These are phyloP conservation scores for Fusarium subglutinans DNA, from an alignment of 2,329 filamentous ascomycete species.

Conservation along the genomic window DNA sequence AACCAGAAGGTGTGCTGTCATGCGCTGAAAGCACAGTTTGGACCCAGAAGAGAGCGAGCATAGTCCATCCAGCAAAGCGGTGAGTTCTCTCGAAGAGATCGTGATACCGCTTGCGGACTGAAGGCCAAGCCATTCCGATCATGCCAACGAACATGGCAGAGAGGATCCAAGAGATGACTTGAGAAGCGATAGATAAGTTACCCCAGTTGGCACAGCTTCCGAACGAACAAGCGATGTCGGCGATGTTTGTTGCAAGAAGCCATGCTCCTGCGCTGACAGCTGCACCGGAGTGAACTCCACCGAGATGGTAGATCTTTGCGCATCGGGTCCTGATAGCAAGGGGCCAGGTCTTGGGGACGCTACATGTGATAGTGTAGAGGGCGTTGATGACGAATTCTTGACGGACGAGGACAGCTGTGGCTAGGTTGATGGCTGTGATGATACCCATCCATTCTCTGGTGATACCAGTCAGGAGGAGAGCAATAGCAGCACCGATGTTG, in stretches of 20 bases:
- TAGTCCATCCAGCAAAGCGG: constrained; percentile 75
- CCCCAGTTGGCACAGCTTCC: constrained; percentile 36
- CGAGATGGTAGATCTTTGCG: constrained; percentile 62
- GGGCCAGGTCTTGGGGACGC: constrained; percentile 57
- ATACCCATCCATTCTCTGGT: constrained; percentile 51
- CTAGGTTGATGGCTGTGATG: constrained; percentile 59
- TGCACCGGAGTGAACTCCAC: constrained; percentile 60
- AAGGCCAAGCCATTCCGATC: constrained; percentile 69
- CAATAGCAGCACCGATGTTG: constrained; percentile 60
- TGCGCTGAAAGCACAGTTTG: constrained; percentile 65
- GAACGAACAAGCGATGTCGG: constrained; percentile 33
- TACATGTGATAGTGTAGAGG: constrained; percentile 58
- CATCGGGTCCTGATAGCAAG: constrained; percentile 56
- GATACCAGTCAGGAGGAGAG: constrained; percentile 50
- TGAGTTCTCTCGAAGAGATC: constrained; percentile 76
- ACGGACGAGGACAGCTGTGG: constrained; percentile 59
- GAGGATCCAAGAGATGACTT: constrained; percentile 66
- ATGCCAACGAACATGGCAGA: constrained; percentile 67
- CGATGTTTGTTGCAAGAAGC: constrained; percentile 54
- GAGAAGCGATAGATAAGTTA: constrained; percentile 49
- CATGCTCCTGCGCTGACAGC: constrained; percentile 59
- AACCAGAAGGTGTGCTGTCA: constrained; percentile 48
- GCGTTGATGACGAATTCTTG: constrained; percentile 64
- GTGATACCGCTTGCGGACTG: constrained; percentile 69
- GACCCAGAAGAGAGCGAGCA: constrained; percentile 72